Evolutionary conservation across 106 monocot genomes (phyloP).

Genomic region (Narthecium ossifragum): DNA sequence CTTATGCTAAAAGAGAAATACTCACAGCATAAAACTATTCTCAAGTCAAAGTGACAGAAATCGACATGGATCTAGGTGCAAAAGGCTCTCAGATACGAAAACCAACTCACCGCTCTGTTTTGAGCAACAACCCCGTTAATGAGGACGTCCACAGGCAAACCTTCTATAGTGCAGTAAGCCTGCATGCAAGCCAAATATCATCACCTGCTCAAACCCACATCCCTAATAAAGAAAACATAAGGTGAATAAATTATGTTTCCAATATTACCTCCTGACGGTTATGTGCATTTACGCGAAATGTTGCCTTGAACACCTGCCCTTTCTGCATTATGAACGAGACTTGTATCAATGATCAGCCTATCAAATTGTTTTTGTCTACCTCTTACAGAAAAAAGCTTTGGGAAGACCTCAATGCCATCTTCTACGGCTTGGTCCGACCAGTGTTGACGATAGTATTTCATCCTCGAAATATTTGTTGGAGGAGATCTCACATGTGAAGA

Average conservation of each 20-base stretch:
- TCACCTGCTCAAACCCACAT: background rate
- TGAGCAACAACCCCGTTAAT: slow-evolving; percentile 61
- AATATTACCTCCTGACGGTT: slow-evolving; percentile 52
- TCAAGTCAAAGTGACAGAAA: too few relatives aligned
- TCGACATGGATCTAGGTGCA: too few relatives aligned
- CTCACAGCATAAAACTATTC: too few relatives aligned
- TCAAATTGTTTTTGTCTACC: background rate
- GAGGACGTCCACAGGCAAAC: slow-evolving; percentile 65
- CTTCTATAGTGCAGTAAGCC: slow-evolving; percentile 87
- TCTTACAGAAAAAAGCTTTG: background rate
- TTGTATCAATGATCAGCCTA: background rate
- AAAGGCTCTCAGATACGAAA: too few relatives aligned
- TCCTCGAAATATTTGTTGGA: background rate
- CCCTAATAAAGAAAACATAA: background rate
- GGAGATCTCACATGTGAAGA: background rate
- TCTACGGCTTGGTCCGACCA: slow-evolving; percentile 58
- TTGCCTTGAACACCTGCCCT: slow-evolving; percentile 65
- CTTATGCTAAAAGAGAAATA: too few relatives aligned
- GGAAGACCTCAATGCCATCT: slow-evolving; percentile 56
- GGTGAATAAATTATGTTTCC: background rate
- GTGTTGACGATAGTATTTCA: slow-evolving; percentile 47
- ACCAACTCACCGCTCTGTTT: slow-evolving; percentile 73
- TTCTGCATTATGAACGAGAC: slow-evolving; percentile 34
- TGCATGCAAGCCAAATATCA: slow-evolving; percentile 12
- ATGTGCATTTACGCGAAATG: slow-evolving; percentile 79